Conservation (phyloP, 768 basidiomycete genomes). For the Kwoniella europaea region DNA sequence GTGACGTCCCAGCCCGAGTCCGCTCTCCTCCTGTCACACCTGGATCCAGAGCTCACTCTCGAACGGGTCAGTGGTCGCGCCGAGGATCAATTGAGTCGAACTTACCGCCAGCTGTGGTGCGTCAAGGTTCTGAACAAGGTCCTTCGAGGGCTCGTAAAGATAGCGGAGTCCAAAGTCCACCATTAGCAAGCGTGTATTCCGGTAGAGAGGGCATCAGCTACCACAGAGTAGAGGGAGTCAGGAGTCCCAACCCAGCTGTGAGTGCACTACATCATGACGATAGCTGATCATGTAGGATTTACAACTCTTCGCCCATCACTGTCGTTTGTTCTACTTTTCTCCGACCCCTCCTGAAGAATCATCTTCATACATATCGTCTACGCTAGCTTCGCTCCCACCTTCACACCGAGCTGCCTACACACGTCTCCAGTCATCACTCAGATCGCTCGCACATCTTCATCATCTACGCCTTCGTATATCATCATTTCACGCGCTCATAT, state of each 20-base stretch:
- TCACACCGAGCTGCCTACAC: conserved; percentile 86
- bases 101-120: conserved; percentile 8
- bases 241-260: conserved; percentile 34
- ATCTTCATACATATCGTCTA: conserved; percentile 71
- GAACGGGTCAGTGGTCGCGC: conserved; percentile 23
- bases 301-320: conserved; percentile 49
- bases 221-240: conserved; percentile 28
- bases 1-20: conserved; percentile 4
- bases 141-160: conserved; percentile 14
- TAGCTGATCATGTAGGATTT: conserved; percentile 33
- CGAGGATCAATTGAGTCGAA: conserved; percentile 22
- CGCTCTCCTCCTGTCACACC: conserved; percentile 21
- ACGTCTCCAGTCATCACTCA: conserved; percentile 81
- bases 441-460: conserved; percentile 81
- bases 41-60: conserved; percentile 14
- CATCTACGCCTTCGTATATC: conserved; percentile 76
- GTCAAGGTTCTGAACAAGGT: conserved; percentile 28
- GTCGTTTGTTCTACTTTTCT: conserved; percentile 47
- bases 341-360: conserved; percentile 39
- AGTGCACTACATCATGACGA: conserved; percentile 8
- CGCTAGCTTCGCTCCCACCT: conserved; percentile 75
- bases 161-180: conserved; percentile 8
- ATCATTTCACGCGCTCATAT: conserved; percentile 83
- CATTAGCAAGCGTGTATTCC: conserved; percentile 20
- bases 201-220: conserved; percentile 28